A percentile compares a stretch with the other conserved stretches of the same genome.
These are phyloP conservation scores for Ophiostoma novo-ulmi DNA, from an alignment of 2,329 filamentous ascomycete species.

Conservation along the genomic window DNA sequence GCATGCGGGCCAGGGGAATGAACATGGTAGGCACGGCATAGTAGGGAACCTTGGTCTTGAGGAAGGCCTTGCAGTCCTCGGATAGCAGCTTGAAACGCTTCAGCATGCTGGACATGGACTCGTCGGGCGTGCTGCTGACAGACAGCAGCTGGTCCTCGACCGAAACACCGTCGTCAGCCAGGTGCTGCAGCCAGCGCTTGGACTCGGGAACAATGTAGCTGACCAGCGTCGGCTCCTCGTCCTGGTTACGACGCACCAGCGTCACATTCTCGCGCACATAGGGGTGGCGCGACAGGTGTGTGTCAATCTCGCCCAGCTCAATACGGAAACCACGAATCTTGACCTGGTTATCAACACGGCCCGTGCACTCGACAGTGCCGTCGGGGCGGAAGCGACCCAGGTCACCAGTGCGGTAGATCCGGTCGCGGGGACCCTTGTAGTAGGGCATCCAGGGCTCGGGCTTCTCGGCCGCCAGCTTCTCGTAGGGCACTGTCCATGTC, in stretches of 20 bases:
- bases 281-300: slow-evolving; percentile 67
- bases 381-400: slow-evolving; percentile 66
- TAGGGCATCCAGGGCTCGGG: slow-evolving; percentile 45
- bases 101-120: slow-evolving; percentile 23
- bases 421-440: slow-evolving; percentile 51
- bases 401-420: slow-evolving; percentile 83
- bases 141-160: slow-evolving; percentile 46
- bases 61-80: slow-evolving; percentile 37
- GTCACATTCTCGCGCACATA: slow-evolving; percentile 82
- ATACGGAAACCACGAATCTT: slow-evolving; percentile 96
- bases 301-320: slow-evolving; percentile 90
- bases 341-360: slow-evolving; percentile 71
- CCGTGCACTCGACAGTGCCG: slow-evolving; percentile 68
- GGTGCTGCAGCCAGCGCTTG: slow-evolving; percentile 56
- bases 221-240: slow-evolving; percentile 80
- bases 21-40: slow-evolving; percentile 73
- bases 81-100: slow-evolving; percentile 24
- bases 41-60: slow-evolving; percentile 65
- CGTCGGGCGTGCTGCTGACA: slow-evolving; percentile 45
- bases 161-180: slow-evolving; percentile 48
- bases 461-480: slow-evolving; percentile 43
- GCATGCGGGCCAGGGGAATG: slow-evolving; percentile 60
- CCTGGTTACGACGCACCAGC: slow-evolving; percentile 72
- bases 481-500: slow-evolving; percentile 39
- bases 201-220: slow-evolving; percentile 86